These are phyloP conservation scores for Vitis rotundifolia DNA, from an alignment of 164 flowering plant genomes.

Conservation along the genomic window DNA sequence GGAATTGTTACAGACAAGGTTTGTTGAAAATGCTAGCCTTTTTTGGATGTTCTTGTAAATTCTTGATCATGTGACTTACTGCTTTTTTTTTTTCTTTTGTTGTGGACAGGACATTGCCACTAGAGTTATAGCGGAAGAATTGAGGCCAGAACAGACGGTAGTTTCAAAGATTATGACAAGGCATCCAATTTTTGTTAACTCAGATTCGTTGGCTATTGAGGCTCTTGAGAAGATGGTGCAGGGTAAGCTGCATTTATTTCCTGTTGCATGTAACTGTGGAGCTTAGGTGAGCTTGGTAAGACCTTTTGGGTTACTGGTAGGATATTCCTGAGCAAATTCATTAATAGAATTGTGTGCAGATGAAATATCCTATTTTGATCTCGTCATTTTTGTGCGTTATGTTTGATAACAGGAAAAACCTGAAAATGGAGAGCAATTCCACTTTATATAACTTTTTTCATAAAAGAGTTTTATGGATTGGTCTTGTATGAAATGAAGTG, in stretches of 20 bases:
- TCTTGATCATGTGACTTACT: background rate
- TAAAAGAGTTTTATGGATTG: too few relatives aligned
- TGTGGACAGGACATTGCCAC: conserved; percentile 73
- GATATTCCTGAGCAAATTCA: background rate
- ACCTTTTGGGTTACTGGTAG: background rate
- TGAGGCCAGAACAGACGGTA: conserved; percentile 85
- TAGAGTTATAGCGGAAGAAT: conserved; percentile 87
- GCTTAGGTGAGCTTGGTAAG: conserved; percentile 1
- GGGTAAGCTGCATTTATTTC: conserved; percentile 37
- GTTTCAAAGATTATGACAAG: conserved; percentile 92
- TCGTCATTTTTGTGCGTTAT: too few relatives aligned
- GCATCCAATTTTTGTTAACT: conserved; percentile 84
- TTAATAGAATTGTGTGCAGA: too few relatives aligned
- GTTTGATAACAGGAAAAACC: too few relatives aligned
- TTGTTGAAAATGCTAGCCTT: background rate
- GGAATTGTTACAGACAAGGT: conserved; percentile 96
- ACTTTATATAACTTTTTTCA: too few relatives aligned
- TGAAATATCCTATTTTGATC: too few relatives aligned
- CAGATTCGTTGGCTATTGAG: conserved; percentile 88
- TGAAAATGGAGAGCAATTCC: too few relatives aligned
- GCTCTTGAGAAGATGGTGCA: conserved; percentile 98
- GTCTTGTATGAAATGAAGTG: too few relatives aligned
- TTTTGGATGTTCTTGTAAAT: too few relatives aligned
- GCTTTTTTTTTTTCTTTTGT: conserved; percentile 3
- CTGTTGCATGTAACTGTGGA: background rate